Percentiles rank a stretch among this genome's conserved stretches.
Evolutionary conservation across 1,139 yeast species (phyloP).

Genomic region (Pichiaceae sp.): DNA sequence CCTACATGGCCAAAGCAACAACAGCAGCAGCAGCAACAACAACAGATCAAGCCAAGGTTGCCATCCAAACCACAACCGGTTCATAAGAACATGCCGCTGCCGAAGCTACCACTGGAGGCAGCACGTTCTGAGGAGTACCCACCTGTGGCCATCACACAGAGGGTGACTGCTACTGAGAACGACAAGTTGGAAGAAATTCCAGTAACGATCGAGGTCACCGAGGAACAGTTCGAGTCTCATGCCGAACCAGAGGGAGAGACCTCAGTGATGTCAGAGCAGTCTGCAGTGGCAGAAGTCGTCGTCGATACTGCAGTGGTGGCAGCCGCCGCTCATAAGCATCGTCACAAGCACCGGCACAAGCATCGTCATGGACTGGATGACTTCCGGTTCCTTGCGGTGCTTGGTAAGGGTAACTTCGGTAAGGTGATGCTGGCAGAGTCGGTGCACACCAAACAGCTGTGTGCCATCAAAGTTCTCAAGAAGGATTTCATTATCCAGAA

Average conservation of each 20-base stretch:
- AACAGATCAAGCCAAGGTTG: not conserved
- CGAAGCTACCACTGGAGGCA: not conserved
- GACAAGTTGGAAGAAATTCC: not conserved
- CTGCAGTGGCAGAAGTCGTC: not conserved
- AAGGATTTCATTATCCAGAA: conserved; percentile 91
- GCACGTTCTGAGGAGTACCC: not conserved
- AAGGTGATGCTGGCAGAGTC: conserved; percentile 96
- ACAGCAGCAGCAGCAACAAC: not conserved
- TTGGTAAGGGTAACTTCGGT: conserved; percentile 97
- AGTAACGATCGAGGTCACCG: not conserved
- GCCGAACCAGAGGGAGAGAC: conserved; percentile 4
- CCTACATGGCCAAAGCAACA: not conserved
- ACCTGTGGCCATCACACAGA: not conserved
- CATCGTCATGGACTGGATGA: conserved; percentile 90
- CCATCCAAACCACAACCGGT: not conserved
- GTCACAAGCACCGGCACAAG: conserved; percentile 29
- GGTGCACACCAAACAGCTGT: conserved; percentile 63
- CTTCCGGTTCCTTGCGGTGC: conserved; percentile 84
- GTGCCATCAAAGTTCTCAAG: conserved; percentile 93
- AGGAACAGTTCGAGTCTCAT: not conserved
- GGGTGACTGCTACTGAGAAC: not conserved
- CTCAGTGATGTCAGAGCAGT: conserved; percentile 6
- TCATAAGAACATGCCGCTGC: not conserved
- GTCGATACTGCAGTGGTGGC: conserved; percentile 1
- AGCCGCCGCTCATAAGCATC: conserved; percentile 15